Evolutionary conservation across 2,329 filamentous ascomycete genomes (phyloP), one percentile per base, ranked within the genome.

Genomic region (Ophiostoma australiae): DNA sequence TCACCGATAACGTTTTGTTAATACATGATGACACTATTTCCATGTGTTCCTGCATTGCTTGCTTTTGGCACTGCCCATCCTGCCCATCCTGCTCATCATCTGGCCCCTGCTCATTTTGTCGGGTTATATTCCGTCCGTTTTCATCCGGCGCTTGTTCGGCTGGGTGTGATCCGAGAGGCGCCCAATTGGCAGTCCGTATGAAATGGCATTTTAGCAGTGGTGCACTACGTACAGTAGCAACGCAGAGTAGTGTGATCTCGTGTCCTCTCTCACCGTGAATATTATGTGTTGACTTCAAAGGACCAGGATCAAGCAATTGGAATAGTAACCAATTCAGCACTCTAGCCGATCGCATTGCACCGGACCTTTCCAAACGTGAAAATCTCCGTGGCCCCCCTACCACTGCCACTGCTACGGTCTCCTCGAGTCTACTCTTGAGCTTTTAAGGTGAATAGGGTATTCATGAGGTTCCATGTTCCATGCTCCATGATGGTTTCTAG

Each of bases 31-130:
- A 48, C 44, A 48, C 44, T 48, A 48, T 10, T n/a, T 48, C 44
- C 44, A 48, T 48, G 44, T 48, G 44, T 48, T 48, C 44, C 44
- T 48, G 44, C 44, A 48, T 58, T 58, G 52, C 52, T 31, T 27
- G 3, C n/a, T 15, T 27, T 58, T n/a, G 20, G 52, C 23, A 27
- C 52, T 58, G 52, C 23, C 8, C 52, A 23, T 58, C 23, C n/a
- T 58, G 23, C 52, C n/a, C n/a, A 23, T 58, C 23, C 8, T 58
- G 23, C 52, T 8, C n/a, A 58, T 58, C n/a, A 27, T 10, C 52
- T 4, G 52, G 20, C n/a, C n/a, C 48, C 52, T 58, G 10, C n/a
- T 58, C 52, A 23, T 55, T n/a, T 27, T 31, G 23, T 58, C 52
- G 52, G 52, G 23, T 7, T 58, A 48, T 58, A 23, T 27, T 31